Base-by-base conservation (phyloP, 1,139 yeast genomes). In the Pichiaceae sp. region DNA sequence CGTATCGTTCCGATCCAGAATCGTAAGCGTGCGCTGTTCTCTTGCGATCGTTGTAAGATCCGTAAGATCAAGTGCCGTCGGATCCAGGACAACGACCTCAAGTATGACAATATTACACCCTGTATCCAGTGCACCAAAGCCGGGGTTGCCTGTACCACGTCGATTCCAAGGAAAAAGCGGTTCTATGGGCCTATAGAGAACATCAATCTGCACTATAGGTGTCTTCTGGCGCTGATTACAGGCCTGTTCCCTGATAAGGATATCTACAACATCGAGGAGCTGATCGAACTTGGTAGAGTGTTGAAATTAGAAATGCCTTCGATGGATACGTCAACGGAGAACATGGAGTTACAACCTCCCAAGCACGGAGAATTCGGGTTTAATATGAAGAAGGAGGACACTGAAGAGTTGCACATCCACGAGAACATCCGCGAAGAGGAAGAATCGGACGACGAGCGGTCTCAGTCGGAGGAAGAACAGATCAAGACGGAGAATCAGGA, bases 1-100 rank as follows among this genome's bases (percentile, higher is more conserved):
- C 40, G 62, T 9, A 45, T 49, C 4, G 66, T 64, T 1, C 51
- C 64, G 1, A 54, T 59, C 3, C 64, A 63, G 35, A 47, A 52
- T 18, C 48, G 70, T 21, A 59, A 55, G 31, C 39, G 70, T 19
- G 68, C 68, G 0, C 54, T 60, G 3, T 67, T 59, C 47, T 58
- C 66, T 11, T 69, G 75, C 44, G 74, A 69, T 43, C 45, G 71
- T 17, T 69, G 75, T 46, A 67, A 66, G 44, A 40, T 52, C 9
- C 50, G 64, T 29, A 69, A 69, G 52, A 60, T 64, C 32, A 67
- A 64, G 29, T 69, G 75, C 44, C 54, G 57, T 26, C 45, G 71
- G 29, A 39, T 55, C 2, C 54, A 48, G 24, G 45, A 52, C 23
- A 54, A 53, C 18, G 51, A 54, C 35, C 43, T 53, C 31, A 56